A percentile compares a stretch with the other conserved stretches of the same genome.
Evolutionary conservation across 768 basidiomycete species (phyloP).

Genomic region (Collybia mongolica): DNA sequence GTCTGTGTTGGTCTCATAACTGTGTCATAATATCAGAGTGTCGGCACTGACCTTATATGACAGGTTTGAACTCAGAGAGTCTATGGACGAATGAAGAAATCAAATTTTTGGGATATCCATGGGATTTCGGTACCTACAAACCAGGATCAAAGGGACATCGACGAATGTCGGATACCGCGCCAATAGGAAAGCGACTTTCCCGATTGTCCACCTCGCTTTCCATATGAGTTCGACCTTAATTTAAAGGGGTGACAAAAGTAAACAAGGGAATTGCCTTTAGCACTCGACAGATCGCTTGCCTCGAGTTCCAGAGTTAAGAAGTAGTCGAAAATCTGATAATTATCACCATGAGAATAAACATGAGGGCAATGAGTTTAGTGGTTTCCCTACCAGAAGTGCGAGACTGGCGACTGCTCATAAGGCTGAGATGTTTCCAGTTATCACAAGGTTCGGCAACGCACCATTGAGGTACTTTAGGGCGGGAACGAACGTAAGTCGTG

Average conservation of each 20-base stretch:
- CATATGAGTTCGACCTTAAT: constrained; percentile 7
- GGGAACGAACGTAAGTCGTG: too few relatives aligned
- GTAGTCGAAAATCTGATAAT: constrained; percentile 2
- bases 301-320: constrained; percentile 2
- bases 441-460: neutral
- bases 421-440: neutral
- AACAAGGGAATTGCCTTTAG: neutral
- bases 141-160: constrained; percentile 5
- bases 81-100: neutral
- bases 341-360: neutral
- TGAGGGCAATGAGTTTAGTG: neutral
- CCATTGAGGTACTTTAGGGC: constrained; percentile 5
- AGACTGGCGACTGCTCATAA: constrained; percentile 3
- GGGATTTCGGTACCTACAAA: constrained; percentile 1
- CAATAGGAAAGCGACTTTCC: constrained; percentile 5
- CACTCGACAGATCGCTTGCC: neutral
- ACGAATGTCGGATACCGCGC: constrained; percentile 7
- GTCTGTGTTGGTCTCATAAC: too few relatives aligned
- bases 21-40: neutral
- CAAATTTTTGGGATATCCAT: neutral
- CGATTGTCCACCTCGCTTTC: constrained; percentile 7
- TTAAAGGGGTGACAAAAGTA: too few relatives aligned
- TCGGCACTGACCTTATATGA: neutral
- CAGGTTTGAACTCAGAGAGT: constrained; percentile 3
- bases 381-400: neutral